A percentile compares a stretch with the other conserved stretches of the same genome.
Evolutionary conservation across 371 early-diverging fungal species (phyloP).

Genomic region (Chytridium lagenaria): DNA sequence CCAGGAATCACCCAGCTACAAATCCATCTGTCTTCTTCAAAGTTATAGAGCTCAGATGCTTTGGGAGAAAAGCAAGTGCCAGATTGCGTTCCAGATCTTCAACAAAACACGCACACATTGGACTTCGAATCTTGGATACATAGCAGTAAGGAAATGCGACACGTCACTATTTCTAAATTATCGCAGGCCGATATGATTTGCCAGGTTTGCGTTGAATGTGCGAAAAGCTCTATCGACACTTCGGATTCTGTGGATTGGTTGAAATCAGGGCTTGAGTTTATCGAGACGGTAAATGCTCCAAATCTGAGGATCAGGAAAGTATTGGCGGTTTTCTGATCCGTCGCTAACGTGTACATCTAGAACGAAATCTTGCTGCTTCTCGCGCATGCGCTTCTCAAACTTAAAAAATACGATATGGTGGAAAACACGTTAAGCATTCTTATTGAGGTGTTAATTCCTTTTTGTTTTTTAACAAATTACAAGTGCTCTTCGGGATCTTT

Average conservation of each 20-base stretch:
- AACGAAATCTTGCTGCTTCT: not conserved
- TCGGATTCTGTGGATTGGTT: constrained; percentile 7
- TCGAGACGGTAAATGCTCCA: not conserved
- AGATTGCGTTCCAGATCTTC: not conserved
- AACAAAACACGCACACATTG: not conserved
- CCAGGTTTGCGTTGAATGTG: constrained; percentile 7
- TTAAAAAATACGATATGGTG: not conserved
- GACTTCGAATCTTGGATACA: not conserved
- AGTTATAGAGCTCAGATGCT: not conserved
- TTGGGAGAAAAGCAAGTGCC: not conserved
- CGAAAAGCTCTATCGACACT: not conserved
- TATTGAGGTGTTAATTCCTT: not conserved
- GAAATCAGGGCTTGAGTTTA: not conserved
- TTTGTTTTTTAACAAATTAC: not conserved
- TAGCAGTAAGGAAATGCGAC: not conserved
- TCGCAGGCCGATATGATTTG: constrained; percentile 4
- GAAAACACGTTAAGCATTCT: constrained; percentile 5
- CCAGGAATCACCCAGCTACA: not conserved
- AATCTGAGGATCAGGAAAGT: not conserved
- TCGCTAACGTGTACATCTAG: not conserved
- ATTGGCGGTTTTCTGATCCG: not conserved
- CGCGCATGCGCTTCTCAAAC: not conserved
- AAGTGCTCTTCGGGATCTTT: not conserved
- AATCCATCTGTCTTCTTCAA: not conserved
- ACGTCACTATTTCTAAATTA: not conserved